Evolutionary conservation across 306 rosid species (phyloP).

Genomic region (Prunus persica): Prunus_persica_NCBIv2 NC_034016.1:1579501-1580000

Average conservation of each 20-base stretch:
- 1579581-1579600: not conserved
- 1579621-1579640: not conserved
- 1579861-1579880: constrained; percentile 98
- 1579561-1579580: not conserved
- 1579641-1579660: not conserved
- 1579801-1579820: not conserved
- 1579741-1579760: not conserved
- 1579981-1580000: not conserved
- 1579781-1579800: not conserved
- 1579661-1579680: not conserved
- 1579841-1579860: constrained; percentile 98
- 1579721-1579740: not conserved
- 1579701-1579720: not conserved
- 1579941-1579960: constrained; percentile 12
- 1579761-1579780: not conserved
- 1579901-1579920: constrained; percentile 93
- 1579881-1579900: constrained; percentile 99
- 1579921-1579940: constrained; percentile 93
- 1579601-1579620: not conserved
- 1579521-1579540: not conserved
- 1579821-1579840: constrained; percentile 3
- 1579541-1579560: not conserved
- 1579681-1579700: not conserved
- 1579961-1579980: constrained; percentile 1
- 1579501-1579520: not conserved